Evolutionary conservation across 345 rosid species (phyloP).

Genomic region (Rubroshorea leprosula): DNA sequence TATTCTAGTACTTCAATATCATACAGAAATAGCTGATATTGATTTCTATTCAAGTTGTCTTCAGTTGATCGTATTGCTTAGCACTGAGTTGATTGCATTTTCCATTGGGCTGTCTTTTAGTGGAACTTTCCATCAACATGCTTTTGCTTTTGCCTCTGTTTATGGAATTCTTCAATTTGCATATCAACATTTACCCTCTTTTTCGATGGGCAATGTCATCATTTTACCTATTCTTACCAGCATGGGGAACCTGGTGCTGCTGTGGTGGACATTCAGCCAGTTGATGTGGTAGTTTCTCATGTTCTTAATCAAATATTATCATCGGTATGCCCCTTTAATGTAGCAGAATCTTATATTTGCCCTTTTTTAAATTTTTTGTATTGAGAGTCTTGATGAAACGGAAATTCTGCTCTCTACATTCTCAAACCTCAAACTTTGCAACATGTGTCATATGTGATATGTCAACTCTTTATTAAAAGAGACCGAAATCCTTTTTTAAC

Average conservation of each 20-base stretch:
- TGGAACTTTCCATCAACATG: neutral
- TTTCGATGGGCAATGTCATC: neutral
- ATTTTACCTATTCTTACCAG: conserved; percentile 39
- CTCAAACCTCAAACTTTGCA: too few relatives aligned
- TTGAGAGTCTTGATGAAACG: too few relatives aligned
- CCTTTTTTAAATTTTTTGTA: neutral
- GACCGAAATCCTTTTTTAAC: too few relatives aligned
- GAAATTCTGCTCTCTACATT: too few relatives aligned
- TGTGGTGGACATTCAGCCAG: conserved; percentile 81
- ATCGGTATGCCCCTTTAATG: conserved; percentile 41
- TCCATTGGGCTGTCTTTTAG: neutral
- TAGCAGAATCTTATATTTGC: conserved; percentile 2
- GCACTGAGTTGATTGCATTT: neutral
- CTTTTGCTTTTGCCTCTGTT: neutral
- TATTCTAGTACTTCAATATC: neutral
- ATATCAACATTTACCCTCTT: neutral
- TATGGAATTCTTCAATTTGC: neutral
- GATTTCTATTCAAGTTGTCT: neutral
- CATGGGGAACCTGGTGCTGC: conserved; percentile 97
- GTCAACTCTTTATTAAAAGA: too few relatives aligned
- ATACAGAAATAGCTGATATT: neutral
- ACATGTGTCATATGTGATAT: too few relatives aligned
- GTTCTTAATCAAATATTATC: conserved; percentile 78
- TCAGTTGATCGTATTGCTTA: conserved; percentile 10
- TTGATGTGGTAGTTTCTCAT: conserved; percentile 80